Conservation (phyloP, 495 filamentous ascomycete species). For the Halenospora varia region DNA sequence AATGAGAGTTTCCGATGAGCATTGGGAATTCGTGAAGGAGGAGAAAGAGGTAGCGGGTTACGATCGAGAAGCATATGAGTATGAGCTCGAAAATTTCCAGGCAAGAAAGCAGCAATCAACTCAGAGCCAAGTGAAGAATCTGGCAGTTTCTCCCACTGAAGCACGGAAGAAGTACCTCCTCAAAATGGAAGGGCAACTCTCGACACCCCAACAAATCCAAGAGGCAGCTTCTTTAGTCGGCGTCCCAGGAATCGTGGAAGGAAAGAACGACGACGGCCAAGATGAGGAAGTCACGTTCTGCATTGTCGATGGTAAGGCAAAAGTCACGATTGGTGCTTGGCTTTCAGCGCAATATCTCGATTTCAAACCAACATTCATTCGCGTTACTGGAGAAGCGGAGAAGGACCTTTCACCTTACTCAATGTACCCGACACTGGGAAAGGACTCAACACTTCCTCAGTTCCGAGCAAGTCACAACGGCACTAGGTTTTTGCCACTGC, state of each 20-base stretch:
- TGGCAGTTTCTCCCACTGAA: not conserved
- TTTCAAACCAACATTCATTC: not conserved
- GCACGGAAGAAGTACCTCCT: not conserved
- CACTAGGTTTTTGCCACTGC: constrained; percentile 9
- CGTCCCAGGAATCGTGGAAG: not conserved
- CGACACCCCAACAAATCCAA: not conserved
- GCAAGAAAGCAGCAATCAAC: not conserved
- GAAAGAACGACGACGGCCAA: not conserved
- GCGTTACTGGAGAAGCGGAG: not conserved
- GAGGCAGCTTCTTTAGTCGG: not conserved
- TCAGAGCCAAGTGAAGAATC: not conserved
- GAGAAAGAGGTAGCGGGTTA: not conserved
- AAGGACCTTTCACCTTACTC: constrained; percentile 2
- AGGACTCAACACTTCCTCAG: not conserved
- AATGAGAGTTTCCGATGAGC: not conserved
- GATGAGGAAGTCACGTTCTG: not conserved
- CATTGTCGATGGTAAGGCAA: not conserved
- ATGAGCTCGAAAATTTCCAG: not conserved
- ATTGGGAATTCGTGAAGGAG: not conserved
- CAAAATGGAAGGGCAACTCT: not conserved
- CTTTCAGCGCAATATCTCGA: not conserved
- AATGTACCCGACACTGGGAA: not conserved
- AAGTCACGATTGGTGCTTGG: not conserved
- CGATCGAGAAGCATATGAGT: not conserved
- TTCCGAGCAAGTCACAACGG: not conserved